Percentiles rank a stretch among this genome's conserved stretches.
phyloP scores from a whole-genome alignment of 306 rosid genomes.

The Cucurbita argyrosperma region DNA sequence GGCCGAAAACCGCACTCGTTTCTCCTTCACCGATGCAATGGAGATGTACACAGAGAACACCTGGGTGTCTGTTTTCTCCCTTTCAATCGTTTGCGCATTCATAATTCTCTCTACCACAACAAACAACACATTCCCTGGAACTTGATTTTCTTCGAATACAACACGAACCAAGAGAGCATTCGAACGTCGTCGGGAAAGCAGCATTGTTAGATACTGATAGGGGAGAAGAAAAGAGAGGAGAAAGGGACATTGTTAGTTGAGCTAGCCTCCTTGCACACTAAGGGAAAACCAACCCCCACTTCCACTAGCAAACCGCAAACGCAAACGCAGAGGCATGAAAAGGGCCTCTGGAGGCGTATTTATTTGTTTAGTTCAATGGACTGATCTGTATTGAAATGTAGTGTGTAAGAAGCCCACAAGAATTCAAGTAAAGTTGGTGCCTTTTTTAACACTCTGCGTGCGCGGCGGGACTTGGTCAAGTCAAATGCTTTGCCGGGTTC shows the following conservation, averaged over 20 bases:
- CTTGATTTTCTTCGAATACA: conserved; percentile 12
- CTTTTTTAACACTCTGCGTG: neutral
- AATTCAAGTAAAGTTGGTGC: neutral
- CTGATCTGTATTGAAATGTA: neutral
- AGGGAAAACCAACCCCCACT: neutral
- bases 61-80: conserved; percentile 86
- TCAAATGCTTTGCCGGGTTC: neutral
- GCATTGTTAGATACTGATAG: neutral
- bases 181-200: neutral
- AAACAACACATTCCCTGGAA: conserved; percentile 47
- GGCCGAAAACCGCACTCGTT: conserved; percentile 78
- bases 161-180: neutral
- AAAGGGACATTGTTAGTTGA: neutral
- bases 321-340: neutral
- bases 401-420: neutral
- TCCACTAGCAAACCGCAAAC: neutral
- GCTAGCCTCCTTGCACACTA: neutral
- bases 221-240: neutral
- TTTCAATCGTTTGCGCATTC: conserved; percentile 86
- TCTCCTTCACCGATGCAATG: conserved; percentile 84
- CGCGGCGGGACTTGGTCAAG: neutral
- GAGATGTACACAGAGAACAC: conserved; percentile 92
- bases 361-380: neutral
- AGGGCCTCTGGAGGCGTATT: neutral
- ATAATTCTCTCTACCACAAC: conserved; percentile 85